A percentile compares a stretch with the other conserved stretches of the same genome.
Conservation (phyloP, 1,284 basidiomycete species). For the Calocybe gambosa region DNA sequence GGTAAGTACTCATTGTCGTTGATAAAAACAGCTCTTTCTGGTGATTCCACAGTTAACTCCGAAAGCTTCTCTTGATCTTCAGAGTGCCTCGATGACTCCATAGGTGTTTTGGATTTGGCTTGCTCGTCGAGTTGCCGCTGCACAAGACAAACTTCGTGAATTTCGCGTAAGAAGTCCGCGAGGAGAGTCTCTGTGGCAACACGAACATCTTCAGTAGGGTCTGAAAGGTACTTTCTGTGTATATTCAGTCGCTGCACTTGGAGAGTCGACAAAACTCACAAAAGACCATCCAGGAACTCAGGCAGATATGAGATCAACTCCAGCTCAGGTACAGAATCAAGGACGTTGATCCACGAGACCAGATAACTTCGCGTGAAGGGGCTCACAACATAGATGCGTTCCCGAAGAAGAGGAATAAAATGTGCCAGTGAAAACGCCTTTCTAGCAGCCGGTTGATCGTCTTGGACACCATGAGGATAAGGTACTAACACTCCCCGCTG, state of each 20-base stretch:
- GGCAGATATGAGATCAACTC: slow-evolving; percentile 94
- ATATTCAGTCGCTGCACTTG: slow-evolving; percentile 7
- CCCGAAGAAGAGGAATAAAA: slow-evolving; percentile 91
- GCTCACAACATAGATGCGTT: slow-evolving; percentile 92
- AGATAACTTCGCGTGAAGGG: slow-evolving; percentile 96
- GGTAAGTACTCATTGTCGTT: slow-evolving; percentile 45
- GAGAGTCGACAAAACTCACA: slow-evolving; percentile 51
- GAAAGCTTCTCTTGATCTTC: slow-evolving; percentile 42
- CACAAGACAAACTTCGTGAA: slow-evolving; percentile 77
- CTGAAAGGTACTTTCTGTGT: slow-evolving; percentile 86
- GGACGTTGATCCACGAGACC: slow-evolving; percentile 93
- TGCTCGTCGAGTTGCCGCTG: slow-evolving; percentile 58
- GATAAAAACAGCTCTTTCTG: slow-evolving; percentile 47
- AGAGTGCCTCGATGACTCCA: slow-evolving; percentile 34
- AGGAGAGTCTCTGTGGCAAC: slow-evolving; percentile 89
- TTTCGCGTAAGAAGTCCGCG: slow-evolving; percentile 90
- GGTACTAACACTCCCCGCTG: slow-evolving; percentile 57
- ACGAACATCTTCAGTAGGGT: slow-evolving; percentile 91
- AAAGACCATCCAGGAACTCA: slow-evolving; percentile 88
- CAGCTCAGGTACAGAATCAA: slow-evolving; percentile 95
- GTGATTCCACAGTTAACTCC: slow-evolving; percentile 42
- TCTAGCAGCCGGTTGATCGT: slow-evolving; percentile 40
- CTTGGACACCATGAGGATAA: slow-evolving; percentile 49
- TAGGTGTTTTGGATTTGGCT: slow-evolving; percentile 35
- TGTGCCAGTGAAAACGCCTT: slow-evolving; percentile 91